Evolutionary conservation across 768 basidiomycete genomes (phyloP).

Genomic region (Mycena crocata): DNA sequence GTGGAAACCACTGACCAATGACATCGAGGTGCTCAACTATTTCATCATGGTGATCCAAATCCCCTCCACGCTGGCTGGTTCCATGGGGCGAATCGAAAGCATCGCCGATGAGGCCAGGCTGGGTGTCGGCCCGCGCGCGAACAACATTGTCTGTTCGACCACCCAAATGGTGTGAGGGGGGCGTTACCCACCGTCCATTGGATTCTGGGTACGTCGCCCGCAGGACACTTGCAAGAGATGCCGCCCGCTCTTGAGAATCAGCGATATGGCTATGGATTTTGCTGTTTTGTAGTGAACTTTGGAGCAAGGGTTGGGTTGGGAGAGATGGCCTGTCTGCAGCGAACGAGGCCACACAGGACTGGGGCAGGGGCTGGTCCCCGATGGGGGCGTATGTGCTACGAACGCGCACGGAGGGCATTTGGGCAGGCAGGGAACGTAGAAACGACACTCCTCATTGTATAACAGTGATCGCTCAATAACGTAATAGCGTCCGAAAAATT

Average conservation of each 20-base stretch:
- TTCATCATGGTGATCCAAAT: conserved; percentile 74
- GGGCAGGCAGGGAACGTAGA: too few relatives aligned
- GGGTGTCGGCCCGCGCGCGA: conserved; percentile 43
- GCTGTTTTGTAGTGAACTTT: conserved; percentile 38
- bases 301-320: conserved; percentile 10
- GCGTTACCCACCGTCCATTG: conserved; percentile 15
- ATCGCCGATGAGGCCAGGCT: conserved; percentile 57
- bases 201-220: conserved; percentile 27
- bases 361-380: conserved; percentile 1
- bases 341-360: conserved; percentile 21
- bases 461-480: too few relatives aligned
- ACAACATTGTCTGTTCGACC: conserved; percentile 54
- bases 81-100: conserved; percentile 45
- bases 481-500: too few relatives aligned
- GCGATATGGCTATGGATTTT: conserved; percentile 48
- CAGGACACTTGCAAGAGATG: conserved; percentile 10
- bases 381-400: conserved; percentile 11
- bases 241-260: conserved; percentile 12
- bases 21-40: conserved; percentile 88
- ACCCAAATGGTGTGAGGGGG: conserved; percentile 40
- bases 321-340: conserved; percentile 15
- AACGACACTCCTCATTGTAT: too few relatives aligned
- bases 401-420: conserved; percentile 34
- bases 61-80: conserved; percentile 33
- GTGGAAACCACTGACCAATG: conserved; percentile 63